phyloP scores from a whole-genome alignment of 75 land plant species.

The Adiantum capillusveneris region DNA sequence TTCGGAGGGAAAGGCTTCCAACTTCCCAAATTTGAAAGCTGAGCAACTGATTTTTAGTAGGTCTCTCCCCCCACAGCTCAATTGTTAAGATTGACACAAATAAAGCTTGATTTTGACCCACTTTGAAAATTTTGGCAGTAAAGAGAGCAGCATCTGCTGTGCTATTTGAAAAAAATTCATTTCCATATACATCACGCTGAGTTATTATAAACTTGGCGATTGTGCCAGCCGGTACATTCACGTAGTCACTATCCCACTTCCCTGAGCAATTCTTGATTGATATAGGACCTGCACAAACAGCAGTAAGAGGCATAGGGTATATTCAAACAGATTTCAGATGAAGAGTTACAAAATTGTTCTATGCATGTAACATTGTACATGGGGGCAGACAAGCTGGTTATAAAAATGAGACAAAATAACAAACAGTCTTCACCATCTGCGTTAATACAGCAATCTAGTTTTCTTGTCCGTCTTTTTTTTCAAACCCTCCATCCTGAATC shows the following conservation, averaged over 20 bases:
- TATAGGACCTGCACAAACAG: background rate
- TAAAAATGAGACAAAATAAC: no score
- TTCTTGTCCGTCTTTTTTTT: no score
- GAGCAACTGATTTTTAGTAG: background rate
- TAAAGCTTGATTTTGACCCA: background rate
- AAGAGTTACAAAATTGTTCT: no score
- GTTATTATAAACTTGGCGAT: background rate
- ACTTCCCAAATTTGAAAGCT: conserved; percentile 2
- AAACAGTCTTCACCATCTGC: no score
- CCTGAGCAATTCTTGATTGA: background rate
- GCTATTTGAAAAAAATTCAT: background rate
- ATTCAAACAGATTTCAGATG: no score
- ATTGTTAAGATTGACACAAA: background rate
- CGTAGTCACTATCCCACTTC: background rate
- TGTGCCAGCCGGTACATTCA: background rate
- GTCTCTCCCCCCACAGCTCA: background rate
- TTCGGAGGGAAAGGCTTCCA: background rate
- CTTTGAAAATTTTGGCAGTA: background rate
- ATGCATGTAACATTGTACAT: no score
- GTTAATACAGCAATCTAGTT: no score
- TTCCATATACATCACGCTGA: conserved; percentile 4
- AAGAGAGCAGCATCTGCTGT: background rate
- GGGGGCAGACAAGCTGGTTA: no score
- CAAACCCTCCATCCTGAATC: no score
- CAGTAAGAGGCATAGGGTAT: no score